Conservation (phyloP, 805 yeast genomes). For the Candida gorgasii region DNA sequence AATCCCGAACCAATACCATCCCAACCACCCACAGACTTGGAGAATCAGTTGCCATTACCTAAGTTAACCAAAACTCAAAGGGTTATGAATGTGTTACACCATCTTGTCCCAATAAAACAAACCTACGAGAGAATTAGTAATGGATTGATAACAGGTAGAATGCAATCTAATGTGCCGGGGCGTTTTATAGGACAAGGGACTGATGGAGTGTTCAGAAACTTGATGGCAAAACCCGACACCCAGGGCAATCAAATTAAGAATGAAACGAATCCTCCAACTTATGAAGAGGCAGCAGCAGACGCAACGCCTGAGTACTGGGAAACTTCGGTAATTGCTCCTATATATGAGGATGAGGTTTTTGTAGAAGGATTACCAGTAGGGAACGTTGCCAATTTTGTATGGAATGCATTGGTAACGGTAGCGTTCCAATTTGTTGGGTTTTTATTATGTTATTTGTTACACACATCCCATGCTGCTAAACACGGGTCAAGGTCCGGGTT, state of each 20-base stretch:
- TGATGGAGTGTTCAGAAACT: constrained; percentile 93
- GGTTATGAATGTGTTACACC: constrained; percentile 31
- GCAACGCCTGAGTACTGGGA: constrained; percentile 98
- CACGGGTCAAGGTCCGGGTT: constrained; percentile 93
- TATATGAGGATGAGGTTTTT: constrained; percentile 82
- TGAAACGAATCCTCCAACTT: constrained; percentile 76
- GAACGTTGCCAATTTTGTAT: constrained; percentile 77
- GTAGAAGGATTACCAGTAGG: constrained; percentile 97
- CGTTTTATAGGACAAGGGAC: constrained; percentile 48
- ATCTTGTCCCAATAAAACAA: constrained; percentile 39
- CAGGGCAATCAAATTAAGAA: constrained; percentile 29
- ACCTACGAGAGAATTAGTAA: constrained; percentile 45
- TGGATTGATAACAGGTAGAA: constrained; percentile 43
- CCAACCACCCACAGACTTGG: constrained; percentile 21
- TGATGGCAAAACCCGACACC: constrained; percentile 85
- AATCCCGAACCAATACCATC: constrained; percentile 1
- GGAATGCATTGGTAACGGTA: constrained; percentile 89
- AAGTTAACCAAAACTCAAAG: constrained; percentile 30
- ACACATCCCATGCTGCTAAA: constrained; percentile 96
- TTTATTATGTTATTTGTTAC: constrained; percentile 82
- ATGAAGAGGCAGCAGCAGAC: constrained; percentile 94
- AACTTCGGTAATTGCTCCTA: constrained; percentile 76
- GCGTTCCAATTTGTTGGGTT: constrained; percentile 95
- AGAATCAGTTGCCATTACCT: constrained; percentile 23
- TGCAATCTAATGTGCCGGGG: constrained; percentile 45